Evolutionary conservation across 305 asterid genomes (phyloP).

Genomic region (Solanum hybrid): DNA sequence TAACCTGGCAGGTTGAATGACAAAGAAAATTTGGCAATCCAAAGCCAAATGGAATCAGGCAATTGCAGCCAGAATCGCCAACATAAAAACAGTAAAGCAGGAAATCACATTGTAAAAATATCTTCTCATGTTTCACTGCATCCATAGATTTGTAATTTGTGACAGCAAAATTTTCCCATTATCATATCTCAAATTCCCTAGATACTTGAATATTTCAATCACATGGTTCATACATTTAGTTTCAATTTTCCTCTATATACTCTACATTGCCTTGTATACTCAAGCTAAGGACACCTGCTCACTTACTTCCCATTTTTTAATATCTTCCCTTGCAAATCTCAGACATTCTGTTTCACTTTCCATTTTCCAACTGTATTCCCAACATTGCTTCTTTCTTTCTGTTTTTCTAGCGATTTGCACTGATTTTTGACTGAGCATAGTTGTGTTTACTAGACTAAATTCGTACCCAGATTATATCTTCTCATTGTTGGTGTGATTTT

Average conservation of each 20-base stretch:
- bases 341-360: not conserved
- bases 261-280: not conserved
- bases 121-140: not conserved
- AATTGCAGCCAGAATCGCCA: not conserved
- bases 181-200: not conserved
- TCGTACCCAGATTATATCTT: not conserved
- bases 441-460: not conserved
- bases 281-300: not conserved
- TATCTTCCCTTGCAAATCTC: not conserved
- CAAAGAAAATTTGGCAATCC: not conserved
- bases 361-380: not conserved
- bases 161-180: not conserved
- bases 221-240: not conserved
- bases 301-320: not conserved
- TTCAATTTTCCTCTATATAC: not conserved
- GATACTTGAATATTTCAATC: not conserved
- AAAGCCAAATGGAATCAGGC: not conserved
- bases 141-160: not conserved
- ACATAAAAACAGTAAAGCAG: not conserved
- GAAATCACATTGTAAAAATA: not conserved
- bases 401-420: not conserved
- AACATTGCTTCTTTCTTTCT: not conserved
- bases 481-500: not conserved
- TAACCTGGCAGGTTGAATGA: not conserved
- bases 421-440: not conserved